These are phyloP conservation scores for Cercospora sojina DNA, from an alignment of 2,329 filamentous ascomycete species.

Conservation along the genomic window DNA sequence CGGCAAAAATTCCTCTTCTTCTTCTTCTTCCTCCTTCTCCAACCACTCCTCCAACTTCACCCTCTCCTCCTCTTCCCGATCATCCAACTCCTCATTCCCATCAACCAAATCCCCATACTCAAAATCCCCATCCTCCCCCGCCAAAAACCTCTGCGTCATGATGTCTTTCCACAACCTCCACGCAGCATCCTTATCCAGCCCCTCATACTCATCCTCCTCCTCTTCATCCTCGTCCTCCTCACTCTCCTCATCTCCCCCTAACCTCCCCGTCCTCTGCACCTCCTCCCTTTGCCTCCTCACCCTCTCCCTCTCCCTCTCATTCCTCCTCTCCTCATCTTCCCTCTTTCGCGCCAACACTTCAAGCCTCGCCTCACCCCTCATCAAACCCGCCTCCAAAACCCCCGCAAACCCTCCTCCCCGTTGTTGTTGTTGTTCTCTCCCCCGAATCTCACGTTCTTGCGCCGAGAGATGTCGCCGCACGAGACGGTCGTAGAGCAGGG, in stretches of 20 bases:
- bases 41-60: conserved; percentile 75
- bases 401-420: conserved; percentile 81
- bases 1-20: conserved; percentile 46
- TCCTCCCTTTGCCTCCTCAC: conserved; percentile 74
- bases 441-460: conserved; percentile 71
- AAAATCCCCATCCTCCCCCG: conserved; percentile 74
- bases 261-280: conserved; percentile 60
- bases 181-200: conserved; percentile 64
- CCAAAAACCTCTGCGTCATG: conserved; percentile 71
- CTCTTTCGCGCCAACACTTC: conserved; percentile 57
- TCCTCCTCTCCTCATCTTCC: conserved; percentile 56
- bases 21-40: conserved; percentile 65
- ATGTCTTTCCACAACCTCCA: conserved; percentile 67
- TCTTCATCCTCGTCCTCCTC: conserved; percentile 58
- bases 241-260: conserved; percentile 57
- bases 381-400: conserved; percentile 72
- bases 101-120: conserved; percentile 69
- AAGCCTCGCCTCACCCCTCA: conserved; percentile 74
- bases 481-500: conserved; percentile 76
- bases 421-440: too few relatives aligned
- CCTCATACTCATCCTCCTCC: conserved; percentile 46
- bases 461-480: conserved; percentile 74
- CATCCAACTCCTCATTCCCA: conserved; percentile 69
- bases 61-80: conserved; percentile 58
- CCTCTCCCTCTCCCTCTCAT: conserved; percentile 66